A percentile compares a stretch with the other conserved stretches of the same genome.
Evolutionary conservation across 108 stramenopile genomes (phyloP).

Genomic region (Cyclotella baltica): DNA sequence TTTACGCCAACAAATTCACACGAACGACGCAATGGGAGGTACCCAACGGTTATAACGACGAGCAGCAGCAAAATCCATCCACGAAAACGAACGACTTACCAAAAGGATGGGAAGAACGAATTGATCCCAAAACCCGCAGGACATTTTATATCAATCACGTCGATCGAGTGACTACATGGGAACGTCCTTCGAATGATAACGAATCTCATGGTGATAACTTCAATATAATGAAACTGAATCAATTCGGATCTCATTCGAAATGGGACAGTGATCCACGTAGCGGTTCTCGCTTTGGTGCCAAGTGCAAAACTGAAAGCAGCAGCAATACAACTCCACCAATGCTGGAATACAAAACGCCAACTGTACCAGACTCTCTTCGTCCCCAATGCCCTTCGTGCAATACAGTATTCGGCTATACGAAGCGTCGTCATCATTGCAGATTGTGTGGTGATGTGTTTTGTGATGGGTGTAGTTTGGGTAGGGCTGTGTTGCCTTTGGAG

Average conservation of each 20-base stretch:
- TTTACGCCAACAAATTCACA: neutral
- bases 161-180: constrained; percentile 84
- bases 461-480: constrained; percentile 73
- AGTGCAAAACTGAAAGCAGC: neutral
- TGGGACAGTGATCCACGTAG: constrained; percentile 24
- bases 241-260: constrained; percentile 22
- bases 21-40: neutral
- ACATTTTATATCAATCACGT: constrained; percentile 90
- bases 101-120: constrained; percentile 86
- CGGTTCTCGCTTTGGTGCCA: constrained; percentile 3
- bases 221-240: constrained; percentile 18
- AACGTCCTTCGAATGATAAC: neutral
- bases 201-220: neutral
- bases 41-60: neutral
- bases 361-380: constrained; percentile 72
- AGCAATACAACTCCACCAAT: constrained; percentile 55
- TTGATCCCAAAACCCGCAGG: constrained; percentile 76
- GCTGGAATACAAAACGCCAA: constrained; percentile 68
- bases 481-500: constrained; percentile 69
- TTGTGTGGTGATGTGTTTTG: constrained; percentile 96
- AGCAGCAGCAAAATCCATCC: constrained; percentile 25
- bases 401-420: constrained; percentile 56
- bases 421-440: constrained; percentile 94
- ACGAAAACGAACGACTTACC: constrained; percentile 54
- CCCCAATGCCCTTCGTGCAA: constrained; percentile 64